A percentile compares a stretch with the other conserved stretches of the same genome.
Conservation (phyloP, 2,329 filamentous ascomycete genomes). For the Sclerotiophoma versabilis region DNA sequence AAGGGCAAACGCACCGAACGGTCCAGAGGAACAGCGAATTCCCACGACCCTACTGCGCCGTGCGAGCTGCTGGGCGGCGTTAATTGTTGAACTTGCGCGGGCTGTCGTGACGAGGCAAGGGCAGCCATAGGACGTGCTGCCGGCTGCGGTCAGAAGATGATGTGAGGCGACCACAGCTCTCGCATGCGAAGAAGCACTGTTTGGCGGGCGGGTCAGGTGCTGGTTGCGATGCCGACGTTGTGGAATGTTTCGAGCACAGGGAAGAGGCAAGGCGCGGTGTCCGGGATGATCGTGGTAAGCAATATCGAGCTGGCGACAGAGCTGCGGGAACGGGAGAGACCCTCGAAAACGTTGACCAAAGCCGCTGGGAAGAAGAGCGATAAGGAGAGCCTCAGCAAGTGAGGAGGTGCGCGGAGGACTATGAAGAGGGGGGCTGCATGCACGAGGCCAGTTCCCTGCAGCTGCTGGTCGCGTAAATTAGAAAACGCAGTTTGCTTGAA, state of each 20-base stretch:
- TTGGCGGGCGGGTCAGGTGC: conserved; percentile 5
- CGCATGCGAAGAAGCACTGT: conserved; percentile 1
- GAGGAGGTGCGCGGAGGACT: conserved; percentile 25
- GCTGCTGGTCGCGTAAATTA: conserved; percentile 36
- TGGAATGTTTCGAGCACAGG: conserved; percentile 13
- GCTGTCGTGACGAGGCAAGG: conserved; percentile 41
- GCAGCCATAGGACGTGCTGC: conserved; percentile 40
- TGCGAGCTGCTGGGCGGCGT: conserved; percentile 52
- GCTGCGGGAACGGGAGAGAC: conserved; percentile 15
- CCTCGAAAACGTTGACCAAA: conserved; percentile 8
- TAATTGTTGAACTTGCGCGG: conserved; percentile 42
- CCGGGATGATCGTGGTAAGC: conserved; percentile 13
- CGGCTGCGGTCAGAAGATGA: conserved; percentile 6
- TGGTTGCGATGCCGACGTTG: conserved; percentile 14
- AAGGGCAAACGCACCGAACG: conserved; percentile 41
- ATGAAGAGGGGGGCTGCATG: conserved; percentile 36
- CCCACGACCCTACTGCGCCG: conserved; percentile 45
- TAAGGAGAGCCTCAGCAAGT: conserved; percentile 19
- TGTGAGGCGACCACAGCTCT: conserved; percentile 17
- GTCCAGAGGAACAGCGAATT: conserved; percentile 49
- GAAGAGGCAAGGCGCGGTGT: conserved; percentile 15
- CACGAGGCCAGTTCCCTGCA: conserved; percentile 28
- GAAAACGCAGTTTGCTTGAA: conserved; percentile 20
- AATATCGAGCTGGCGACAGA: conserved; percentile 15
- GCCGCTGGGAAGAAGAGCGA: conserved; percentile 17